phyloP scores from a whole-genome alignment of 2,329 filamentous ascomycete genomes.

The Cordyceps cicadae region DNA sequence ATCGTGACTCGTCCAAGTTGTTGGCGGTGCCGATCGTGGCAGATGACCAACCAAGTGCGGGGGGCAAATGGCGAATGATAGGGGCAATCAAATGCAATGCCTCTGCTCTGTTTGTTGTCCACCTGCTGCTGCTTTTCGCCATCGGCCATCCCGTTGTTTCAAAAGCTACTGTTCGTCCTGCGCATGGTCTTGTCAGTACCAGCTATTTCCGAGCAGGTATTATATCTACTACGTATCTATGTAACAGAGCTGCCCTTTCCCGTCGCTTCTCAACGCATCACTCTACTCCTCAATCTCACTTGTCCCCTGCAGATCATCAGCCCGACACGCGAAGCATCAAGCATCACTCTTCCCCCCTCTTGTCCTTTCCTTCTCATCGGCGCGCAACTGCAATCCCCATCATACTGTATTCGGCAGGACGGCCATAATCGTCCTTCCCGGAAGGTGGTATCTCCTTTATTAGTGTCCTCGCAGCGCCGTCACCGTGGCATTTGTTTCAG shows the following conservation, averaged over 20 bases:
- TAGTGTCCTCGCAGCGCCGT: neutral
- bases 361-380: neutral
- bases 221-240: too few relatives aligned
- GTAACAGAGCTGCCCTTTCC: neutral
- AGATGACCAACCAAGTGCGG: slow-evolving; percentile 10
- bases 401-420: neutral
- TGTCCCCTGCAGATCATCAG: too few relatives aligned
- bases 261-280: too few relatives aligned
- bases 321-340: neutral
- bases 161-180: too few relatives aligned
- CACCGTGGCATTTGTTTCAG: neutral
- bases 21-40: neutral
- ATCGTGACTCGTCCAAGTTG: neutral
- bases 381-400: neutral
- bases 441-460: neutral
- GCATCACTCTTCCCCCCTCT: neutral
- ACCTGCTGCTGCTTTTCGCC: neutral
- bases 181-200: too few relatives aligned
- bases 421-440: neutral
- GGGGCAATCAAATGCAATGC: neutral
- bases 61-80: neutral
- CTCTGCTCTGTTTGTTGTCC: neutral
- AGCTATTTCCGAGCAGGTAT: too few relatives aligned
- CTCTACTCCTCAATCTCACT: neutral
- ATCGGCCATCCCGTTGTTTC: slow-evolving; percentile 1